Conservation (phyloP, 164 flowering plant species). For the Brasenia schreberi region DNA sequence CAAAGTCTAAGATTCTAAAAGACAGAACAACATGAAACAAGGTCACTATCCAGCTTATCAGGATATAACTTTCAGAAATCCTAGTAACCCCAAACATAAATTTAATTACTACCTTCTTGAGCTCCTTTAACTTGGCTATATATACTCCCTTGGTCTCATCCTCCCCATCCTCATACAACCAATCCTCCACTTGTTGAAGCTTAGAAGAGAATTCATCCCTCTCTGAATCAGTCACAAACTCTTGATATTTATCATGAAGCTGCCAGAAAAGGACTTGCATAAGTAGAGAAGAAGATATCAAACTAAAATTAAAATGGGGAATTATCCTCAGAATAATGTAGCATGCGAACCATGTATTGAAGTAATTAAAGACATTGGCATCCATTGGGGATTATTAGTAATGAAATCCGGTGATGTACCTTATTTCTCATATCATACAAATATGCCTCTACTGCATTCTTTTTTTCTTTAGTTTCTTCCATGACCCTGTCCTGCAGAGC, state of each 20-base stretch:
- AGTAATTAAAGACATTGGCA: neutral
- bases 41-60: too few species aligned
- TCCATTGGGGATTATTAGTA: neutral
- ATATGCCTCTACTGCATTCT: constrained; percentile 96
- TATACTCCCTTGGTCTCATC: constrained; percentile 99
- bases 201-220: constrained; percentile 42
- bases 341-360: too few species aligned
- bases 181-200: constrained; percentile 86
- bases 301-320: neutral
- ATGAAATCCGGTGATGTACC: constrained; percentile 16
- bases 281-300: neutral
- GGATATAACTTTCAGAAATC: too few species aligned
- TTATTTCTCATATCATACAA: constrained; percentile 73
- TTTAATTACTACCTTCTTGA: constrained; percentile 45
- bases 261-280: constrained; percentile 11
- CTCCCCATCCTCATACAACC: constrained; percentile 97
- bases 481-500: constrained; percentile 90
- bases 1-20: too few species aligned
- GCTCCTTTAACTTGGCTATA: constrained; percentile 92
- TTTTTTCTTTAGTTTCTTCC: constrained; percentile 94
- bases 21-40: too few species aligned
- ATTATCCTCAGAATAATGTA: neutral
- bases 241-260: constrained; percentile 79
- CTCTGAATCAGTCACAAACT: constrained; percentile 54
- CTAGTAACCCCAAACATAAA: too few species aligned